Evolutionary conservation across 1,139 yeast species (phyloP), one percentile per base, ranked within the genome.

Genomic region (Pichia sorboxylosa): DNA sequence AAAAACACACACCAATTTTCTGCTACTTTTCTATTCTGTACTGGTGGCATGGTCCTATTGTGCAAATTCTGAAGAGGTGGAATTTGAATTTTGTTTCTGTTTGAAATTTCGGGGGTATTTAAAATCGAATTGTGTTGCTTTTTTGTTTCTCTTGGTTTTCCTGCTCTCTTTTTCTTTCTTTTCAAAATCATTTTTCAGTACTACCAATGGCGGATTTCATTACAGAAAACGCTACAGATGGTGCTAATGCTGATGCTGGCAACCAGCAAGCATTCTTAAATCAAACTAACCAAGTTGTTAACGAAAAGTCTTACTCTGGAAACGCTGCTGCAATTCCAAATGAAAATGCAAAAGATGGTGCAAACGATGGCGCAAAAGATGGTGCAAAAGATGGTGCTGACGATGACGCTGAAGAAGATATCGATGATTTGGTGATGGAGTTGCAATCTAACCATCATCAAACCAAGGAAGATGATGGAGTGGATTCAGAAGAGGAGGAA

Each of bases 341-440:
- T n/a, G n/a, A n/a, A n/a, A n/a, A n/a, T n/a, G n/a, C n/a, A n/a
- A n/a, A n/a, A n/a, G n/a, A n/a, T n/a, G n/a, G n/a, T n/a, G n/a
- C n/a, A n/a, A 20, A 8, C 10, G 22, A 20, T 20, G 11, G 10
- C 22, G 11, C 22, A 8, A 9, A 8, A 14, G 29, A 31, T n/a
- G 17, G 23, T 14, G 32, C 20, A 8, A 26, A 24, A 13, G 31
- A 26, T 20, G 33, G 17, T 11, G 37, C 31, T 9, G 37, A 19
- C 13, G 42, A 40, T 20, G 51, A 47, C 13, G 50, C 46, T 27
- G 52, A 47, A 9, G 52, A 48, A 32, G 57, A 52, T 37, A 83
- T 84, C 54, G 94, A 83, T 58, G 90, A 82, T 59, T 75, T 85
- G 61, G 81, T 85, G 52, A 69, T 74, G 47, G 95, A 85, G 51